Base-by-base conservation (phyloP, 495 filamentous ascomycete species). In the Hypoxylon fragiforme region DNA sequence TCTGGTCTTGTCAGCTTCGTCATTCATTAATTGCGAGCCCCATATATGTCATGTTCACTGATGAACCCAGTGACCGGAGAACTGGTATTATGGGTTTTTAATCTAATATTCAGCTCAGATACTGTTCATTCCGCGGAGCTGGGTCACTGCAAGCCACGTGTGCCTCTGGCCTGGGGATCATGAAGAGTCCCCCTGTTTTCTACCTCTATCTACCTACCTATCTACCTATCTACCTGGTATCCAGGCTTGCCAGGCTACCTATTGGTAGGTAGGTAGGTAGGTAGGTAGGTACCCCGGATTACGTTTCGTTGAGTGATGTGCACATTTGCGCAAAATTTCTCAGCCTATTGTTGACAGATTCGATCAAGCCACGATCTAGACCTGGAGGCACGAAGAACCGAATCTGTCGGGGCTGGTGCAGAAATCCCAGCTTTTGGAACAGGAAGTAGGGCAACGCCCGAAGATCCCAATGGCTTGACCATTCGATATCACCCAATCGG, bases 111-210 rank as follows among this genome's bases (percentile, higher is more conserved):
- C 43, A 43, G 47, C 46, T 56, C 15, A 38, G 36, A 42, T 36
- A 15, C 43, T 44, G 44, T 53, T 51, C 18, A 57, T 53, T 53
- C 58, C 58, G 34, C 14, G 14, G 58, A 11, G 26, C 43, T 52
- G 58, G 58, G 34, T 52, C 47, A 20, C 49, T 52, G 52, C 44
- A 62, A 62, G 58, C 58, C 58, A 62, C 48, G 52, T 57, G 52
- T 49, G 39, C 30, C 48, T 49, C 21, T 53, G 18, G 31, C 38
- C 37, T 16, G 51, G 37, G 36, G 58, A 62, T 62, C 52, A 38
- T 44, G 18, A 15, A 34, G 48, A 47, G 42, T 32, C 44, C 45
- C 46, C 41, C 49, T 13, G 45, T 11, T 30, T 11, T n/a, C n/a
- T n/a, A n/a, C n/a, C n/a, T n/a, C n/a, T n/a, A n/a, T n/a, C n/a